Evolutionary conservation across 306 rosid genomes (phyloP).

Genomic region (Vigna mungo): DNA sequence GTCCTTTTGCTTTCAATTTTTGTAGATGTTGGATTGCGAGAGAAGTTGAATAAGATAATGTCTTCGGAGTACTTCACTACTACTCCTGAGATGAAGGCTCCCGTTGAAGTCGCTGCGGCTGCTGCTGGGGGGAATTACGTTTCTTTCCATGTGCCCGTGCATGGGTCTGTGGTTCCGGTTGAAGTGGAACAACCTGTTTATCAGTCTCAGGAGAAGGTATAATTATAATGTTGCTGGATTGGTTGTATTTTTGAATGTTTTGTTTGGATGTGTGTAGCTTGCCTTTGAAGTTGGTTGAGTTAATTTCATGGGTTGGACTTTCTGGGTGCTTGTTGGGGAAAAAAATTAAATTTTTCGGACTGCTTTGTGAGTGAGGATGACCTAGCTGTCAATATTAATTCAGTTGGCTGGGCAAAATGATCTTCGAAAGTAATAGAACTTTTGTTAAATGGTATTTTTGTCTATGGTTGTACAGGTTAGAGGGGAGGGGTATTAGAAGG

Average conservation of each 20-base stretch:
- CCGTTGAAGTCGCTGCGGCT: conserved; percentile 88
- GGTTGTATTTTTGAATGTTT: neutral
- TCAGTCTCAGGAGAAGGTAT: conserved; percentile 73
- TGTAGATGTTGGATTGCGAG: conserved; percentile 82
- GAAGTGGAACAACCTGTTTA: conserved; percentile 64
- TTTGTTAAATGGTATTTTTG: conserved; percentile 1
- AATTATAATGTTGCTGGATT: conserved; percentile 38
- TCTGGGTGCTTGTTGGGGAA: neutral
- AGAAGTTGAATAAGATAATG: conserved; percentile 86
- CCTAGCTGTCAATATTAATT: neutral
- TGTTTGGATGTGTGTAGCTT: conserved; percentile 4
- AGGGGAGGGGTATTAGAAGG: conserved; percentile 10
- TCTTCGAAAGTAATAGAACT: neutral
- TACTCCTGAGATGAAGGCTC: conserved; percentile 89
- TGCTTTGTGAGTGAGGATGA: neutral
- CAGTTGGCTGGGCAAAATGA: conserved; percentile 23
- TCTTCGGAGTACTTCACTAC: conserved; percentile 86
- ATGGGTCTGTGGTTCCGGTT: conserved; percentile 46
- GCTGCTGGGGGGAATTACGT: conserved; percentile 79
- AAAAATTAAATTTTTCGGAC: neutral
- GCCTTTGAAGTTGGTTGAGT: neutral
- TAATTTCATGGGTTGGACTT: neutral
- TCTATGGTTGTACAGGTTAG: neutral
- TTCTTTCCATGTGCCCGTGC: conserved; percentile 75
- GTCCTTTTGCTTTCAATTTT: neutral